Conservation (phyloP, 352 stramenopile species). For the Phytophthora colocasiae region DNA sequence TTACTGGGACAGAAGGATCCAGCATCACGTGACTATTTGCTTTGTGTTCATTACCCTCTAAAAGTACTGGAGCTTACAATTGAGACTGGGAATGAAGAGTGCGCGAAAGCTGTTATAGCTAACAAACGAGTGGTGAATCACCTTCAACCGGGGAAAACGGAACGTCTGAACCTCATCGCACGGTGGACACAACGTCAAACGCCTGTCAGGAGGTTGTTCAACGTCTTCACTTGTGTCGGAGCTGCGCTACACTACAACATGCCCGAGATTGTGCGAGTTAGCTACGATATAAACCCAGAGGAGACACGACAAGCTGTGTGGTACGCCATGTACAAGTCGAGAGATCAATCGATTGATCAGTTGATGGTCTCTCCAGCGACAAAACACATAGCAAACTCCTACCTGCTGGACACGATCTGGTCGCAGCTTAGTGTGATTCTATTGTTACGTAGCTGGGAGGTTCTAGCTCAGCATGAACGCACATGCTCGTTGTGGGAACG, state of each 20-base stretch:
- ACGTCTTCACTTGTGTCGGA: conserved; percentile 22
- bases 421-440: conserved; percentile 2
- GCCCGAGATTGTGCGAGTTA: conserved; percentile 6
- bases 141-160: conserved; percentile 10
- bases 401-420: conserved; percentile 9
- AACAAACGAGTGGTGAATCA: conserved; percentile 20
- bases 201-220: conserved; percentile 15
- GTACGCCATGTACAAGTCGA: conserved; percentile 16
- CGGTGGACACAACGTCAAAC: conserved; percentile 17
- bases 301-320: conserved; percentile 17
- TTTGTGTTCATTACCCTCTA: conserved; percentile 17
- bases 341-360: background rate
- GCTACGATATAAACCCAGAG: conserved; percentile 20
- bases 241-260: conserved; percentile 14
- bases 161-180: conserved; percentile 10
- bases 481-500: background rate
- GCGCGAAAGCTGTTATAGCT: background rate
- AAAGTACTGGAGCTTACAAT: conserved; percentile 20
- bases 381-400: background rate
- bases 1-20: conserved; percentile 3
- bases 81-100: conserved; percentile 12
- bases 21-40: background rate
- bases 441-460: conserved; percentile 10
- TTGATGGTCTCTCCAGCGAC: conserved; percentile 2
- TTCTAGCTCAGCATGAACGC: background rate